Base-by-base conservation (phyloP, 2,329 filamentous ascomycete genomes). In the Dothistroma pini region DNA sequence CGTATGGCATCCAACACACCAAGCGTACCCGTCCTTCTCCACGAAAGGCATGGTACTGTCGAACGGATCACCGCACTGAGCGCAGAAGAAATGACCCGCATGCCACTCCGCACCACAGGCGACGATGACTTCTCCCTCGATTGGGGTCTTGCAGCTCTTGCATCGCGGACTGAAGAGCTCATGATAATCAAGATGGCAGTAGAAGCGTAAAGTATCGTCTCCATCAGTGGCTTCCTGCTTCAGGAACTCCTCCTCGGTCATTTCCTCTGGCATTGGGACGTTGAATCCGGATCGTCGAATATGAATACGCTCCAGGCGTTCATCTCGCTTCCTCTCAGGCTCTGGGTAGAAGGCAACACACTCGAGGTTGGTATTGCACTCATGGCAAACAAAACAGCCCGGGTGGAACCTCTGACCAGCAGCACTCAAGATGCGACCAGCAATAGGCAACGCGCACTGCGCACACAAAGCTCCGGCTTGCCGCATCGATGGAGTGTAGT, bases 121-220 rank as follows among this genome's bases (percentile, higher is more conserved):
- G 14, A 97, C 88, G 34, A 97, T 88, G 68, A 97, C 91, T 76
- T 97, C 93, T 48, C 93, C 93, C 68, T 97, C 87, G 71, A 99
- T 99, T 3, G 95, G 93, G 8, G 95, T 99, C 75, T 89, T 92
- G 84, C 95, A 99, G 75, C 90, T 92, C 78, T 95, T 95, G 83
- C 95, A 99, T 48, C 91, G 87, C 4, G 95, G 95, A 34, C 90
- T 92, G 76, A 91, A 99, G 57, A 89, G 81, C 77, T 99, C 95
- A 76, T 99, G 95, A 85, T 93, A 99, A 79, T 99, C 95, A n/a
- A 99, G 84, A 74, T 97, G 93, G 77, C 95, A 99, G 79, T 90
- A 99, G 83, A 97, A 97, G 11, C 93, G 87, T 51, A 91, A 78
- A 11, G 86, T 81, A 41, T 85, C 83, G 72, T 93, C 89, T 48